A percentile compares a stretch with the other conserved stretches of the same genome.
These are phyloP conservation scores for Pontederia paniculata DNA, from an alignment of 176 grass and related monocot genomes.

Conservation along the genomic window DNA sequence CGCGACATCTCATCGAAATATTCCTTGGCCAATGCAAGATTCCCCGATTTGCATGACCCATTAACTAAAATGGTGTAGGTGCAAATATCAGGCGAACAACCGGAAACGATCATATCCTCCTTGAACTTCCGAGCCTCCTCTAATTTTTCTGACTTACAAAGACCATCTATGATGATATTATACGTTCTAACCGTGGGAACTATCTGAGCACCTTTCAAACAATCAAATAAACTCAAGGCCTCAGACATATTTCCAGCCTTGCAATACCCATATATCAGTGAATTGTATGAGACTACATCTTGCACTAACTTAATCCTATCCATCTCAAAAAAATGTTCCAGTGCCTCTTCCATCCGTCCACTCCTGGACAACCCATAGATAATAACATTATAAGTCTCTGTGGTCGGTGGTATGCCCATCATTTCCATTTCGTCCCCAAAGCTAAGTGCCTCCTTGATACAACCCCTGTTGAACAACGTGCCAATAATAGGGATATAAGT, in stretches of 20 bases:
- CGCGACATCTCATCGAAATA: conserved; percentile 59
- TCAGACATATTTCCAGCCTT: conserved; percentile 35
- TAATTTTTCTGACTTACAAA: conserved; percentile 39
- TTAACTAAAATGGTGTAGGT: conserved; percentile 74
- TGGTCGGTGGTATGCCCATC: conserved; percentile 22
- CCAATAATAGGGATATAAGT: conserved; percentile 57
- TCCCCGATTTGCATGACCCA: conserved; percentile 37
- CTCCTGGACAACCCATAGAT: conserved; percentile 44
- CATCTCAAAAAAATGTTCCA: conserved; percentile 52
- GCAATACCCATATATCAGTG: conserved; percentile 46
- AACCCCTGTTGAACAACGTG: conserved; percentile 32
- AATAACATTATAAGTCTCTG: conserved; percentile 38
- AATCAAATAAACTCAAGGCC: conserved; percentile 35
- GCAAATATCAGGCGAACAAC: conserved; percentile 36
- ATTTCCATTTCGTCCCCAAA: conserved; percentile 38
- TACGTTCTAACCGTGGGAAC: conserved; percentile 37
- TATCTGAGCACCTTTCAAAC: conserved; percentile 34
- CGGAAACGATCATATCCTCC: conserved; percentile 39
- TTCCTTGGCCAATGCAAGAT: conserved; percentile 32
- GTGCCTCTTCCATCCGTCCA: conserved; percentile 23
- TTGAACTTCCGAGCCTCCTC: conserved; percentile 39
- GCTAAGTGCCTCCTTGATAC: conserved; percentile 20
- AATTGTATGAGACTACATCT: conserved; percentile 45
- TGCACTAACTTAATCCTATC: conserved; percentile 31
- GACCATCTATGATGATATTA: conserved; percentile 58